Conservation (phyloP, 1,284 basidiomycete genomes). For the Cutaneotrichosporon mucoides region DNA sequence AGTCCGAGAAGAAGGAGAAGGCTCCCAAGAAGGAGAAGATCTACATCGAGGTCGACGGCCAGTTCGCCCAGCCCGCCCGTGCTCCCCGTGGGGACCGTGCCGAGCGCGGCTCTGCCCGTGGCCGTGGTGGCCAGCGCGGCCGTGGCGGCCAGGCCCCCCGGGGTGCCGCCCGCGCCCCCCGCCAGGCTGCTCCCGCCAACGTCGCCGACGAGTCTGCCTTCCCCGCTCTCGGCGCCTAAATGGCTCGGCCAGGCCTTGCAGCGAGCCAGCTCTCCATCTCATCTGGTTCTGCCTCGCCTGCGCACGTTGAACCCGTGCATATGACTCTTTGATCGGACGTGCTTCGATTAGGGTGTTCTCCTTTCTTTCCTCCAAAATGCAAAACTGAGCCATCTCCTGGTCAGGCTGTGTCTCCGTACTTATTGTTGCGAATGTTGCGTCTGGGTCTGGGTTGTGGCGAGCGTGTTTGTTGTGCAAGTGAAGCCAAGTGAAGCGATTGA, state of each 20-base stretch:
- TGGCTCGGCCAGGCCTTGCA: not conserved
- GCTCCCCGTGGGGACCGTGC: conserved; percentile 27
- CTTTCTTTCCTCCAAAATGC: conserved; percentile 10
- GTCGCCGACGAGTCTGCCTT: conserved; percentile 76
- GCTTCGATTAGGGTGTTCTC: not conserved
- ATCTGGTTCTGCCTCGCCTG: not conserved
- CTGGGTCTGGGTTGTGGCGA: not conserved
- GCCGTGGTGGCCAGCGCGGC: conserved; percentile 39
- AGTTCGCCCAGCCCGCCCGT: conserved; percentile 44
- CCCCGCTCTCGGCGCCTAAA: conserved; percentile 60
- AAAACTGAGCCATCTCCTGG: conserved; percentile 13
- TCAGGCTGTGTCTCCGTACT: not conserved
- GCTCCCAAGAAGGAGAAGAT: conserved; percentile 49
- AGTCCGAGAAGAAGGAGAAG: conserved; percentile 29
- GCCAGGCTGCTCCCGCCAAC: conserved; percentile 52
- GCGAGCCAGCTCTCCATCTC: not conserved
- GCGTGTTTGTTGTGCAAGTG: not conserved
- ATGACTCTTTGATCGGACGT: not conserved
- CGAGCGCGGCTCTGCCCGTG: conserved; percentile 28
- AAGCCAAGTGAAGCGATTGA: too few species aligned
- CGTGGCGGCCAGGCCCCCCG: conserved; percentile 50
- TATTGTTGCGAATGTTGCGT: not conserved
- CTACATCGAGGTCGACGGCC: conserved; percentile 48
- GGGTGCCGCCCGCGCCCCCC: conserved; percentile 35
- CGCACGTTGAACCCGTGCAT: not conserved